phyloP scores from a whole-genome alignment of 1,139 yeast genomes.

The Candida sanyaensis region DNA sequence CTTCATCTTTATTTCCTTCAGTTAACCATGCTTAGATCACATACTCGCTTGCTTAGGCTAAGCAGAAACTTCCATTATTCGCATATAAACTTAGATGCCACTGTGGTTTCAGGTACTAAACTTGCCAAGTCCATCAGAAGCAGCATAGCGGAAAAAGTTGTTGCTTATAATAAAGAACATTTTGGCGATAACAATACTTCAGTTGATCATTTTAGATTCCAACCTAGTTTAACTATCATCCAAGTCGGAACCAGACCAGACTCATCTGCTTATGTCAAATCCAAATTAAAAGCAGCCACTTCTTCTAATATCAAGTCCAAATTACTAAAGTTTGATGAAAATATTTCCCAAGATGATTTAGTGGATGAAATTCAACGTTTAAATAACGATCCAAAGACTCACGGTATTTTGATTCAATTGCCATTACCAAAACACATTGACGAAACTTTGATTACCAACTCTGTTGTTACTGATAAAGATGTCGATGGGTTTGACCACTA shows the following conservation, averaged over 20 bases:
- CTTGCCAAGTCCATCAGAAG: constrained; percentile 41
- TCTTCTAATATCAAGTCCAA: constrained; percentile 80
- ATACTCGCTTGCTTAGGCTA: constrained; percentile 4
- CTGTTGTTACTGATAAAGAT: constrained; percentile 79
- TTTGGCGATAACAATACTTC: constrained; percentile 16
- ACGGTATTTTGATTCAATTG: constrained; percentile 89
- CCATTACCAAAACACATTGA: constrained; percentile 85
- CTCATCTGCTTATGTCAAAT: constrained; percentile 89
- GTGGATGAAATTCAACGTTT: constrained; percentile 59
- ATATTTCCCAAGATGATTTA: constrained; percentile 57
- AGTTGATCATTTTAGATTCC: constrained; percentile 43
- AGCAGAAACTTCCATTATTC: constrained; percentile 18
- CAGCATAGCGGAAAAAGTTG: constrained; percentile 44
- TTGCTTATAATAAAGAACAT: constrained; percentile 35
- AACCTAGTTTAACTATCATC: constrained; percentile 77
- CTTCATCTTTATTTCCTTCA: not conserved
- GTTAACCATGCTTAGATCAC: constrained; percentile 3
- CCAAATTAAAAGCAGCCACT: constrained; percentile 90
- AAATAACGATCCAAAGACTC: constrained; percentile 69
- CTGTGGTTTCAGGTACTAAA: constrained; percentile 46
- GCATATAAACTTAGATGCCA: constrained; percentile 29
- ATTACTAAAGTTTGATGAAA: constrained; percentile 66
- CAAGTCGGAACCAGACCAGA: constrained; percentile 93
- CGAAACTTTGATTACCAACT: constrained; percentile 75
- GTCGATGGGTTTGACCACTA: constrained; percentile 94